phyloP scores from a whole-genome alignment of 2,329 filamentous ascomycete genomes.

The Nothopassalora personata region DNA sequence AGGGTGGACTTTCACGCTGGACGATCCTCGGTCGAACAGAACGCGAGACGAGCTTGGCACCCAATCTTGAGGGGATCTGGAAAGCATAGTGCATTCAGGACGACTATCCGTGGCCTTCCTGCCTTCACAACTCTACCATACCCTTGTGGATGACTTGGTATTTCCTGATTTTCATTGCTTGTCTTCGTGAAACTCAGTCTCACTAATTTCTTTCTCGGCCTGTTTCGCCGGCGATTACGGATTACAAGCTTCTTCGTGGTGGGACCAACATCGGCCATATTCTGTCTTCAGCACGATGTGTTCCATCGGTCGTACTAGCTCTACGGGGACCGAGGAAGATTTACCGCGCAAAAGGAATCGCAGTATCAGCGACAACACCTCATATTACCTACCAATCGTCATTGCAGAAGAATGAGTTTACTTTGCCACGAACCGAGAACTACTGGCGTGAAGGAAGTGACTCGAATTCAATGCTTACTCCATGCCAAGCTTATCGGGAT shows the following conservation, averaged over 20 bases:
- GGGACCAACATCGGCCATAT: neutral
- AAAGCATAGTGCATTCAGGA: neutral
- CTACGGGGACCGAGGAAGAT: neutral
- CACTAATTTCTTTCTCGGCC: neutral
- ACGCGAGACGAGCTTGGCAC: neutral
- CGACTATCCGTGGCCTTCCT: conserved; percentile 5
- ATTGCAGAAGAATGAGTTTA: too few species aligned
- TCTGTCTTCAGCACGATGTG: neutral
- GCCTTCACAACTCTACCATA: conserved; percentile 4
- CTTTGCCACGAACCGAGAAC: too few species aligned
- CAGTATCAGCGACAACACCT: neutral
- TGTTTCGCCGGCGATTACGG: neutral
- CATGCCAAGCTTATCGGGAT: neutral
- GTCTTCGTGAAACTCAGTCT: neutral
- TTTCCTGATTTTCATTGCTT: neutral
- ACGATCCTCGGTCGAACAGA: neutral
- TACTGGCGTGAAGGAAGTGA: neutral
- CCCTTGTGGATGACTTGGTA: neutral
- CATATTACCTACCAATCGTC: too few species aligned
- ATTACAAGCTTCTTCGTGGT: neutral
- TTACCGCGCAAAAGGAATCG: neutral
- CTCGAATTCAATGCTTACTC: neutral
- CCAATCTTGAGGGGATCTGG: neutral
- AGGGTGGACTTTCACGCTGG: neutral
- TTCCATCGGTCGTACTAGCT: neutral